Evolutionary conservation across 1,284 basidiomycete species (phyloP).

Genomic region (Boletus subluridellus): DNA sequence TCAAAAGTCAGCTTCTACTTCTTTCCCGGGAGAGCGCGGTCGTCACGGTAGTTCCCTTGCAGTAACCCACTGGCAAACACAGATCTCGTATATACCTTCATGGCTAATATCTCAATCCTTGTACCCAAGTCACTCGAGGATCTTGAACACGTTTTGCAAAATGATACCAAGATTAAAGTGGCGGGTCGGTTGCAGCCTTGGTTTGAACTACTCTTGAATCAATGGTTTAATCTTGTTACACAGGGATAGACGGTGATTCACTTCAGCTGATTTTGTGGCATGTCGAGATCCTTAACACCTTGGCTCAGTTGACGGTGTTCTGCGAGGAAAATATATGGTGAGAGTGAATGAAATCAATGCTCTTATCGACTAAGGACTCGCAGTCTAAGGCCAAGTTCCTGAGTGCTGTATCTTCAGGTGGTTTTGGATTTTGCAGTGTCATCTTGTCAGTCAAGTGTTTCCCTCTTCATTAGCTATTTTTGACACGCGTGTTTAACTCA

Average conservation of each 20-base stretch:
- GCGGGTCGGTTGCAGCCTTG: conserved; percentile 58
- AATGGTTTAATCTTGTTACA: neutral
- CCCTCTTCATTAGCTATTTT: neutral
- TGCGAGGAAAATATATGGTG: conserved; percentile 93
- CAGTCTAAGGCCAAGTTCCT: conserved; percentile 91
- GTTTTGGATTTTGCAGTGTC: conserved; percentile 91
- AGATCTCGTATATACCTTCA: conserved; percentile 5
- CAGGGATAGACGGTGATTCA: conserved; percentile 65
- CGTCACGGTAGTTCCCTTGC: neutral
- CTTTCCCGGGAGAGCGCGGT: too few species aligned
- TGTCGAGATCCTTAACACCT: conserved; percentile 6
- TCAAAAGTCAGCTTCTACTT: neutral
- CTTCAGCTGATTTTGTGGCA: conserved; percentile 4
- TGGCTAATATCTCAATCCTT: conserved; percentile 12
- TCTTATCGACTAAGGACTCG: conserved; percentile 4
- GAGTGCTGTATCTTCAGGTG: conserved; percentile 74
- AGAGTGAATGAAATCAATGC: conserved; percentile 8
- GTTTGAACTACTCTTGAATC: neutral
- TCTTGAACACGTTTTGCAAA: conserved; percentile 51
- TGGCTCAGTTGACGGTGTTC: conserved; percentile 79
- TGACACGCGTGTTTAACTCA: conserved; percentile 28
- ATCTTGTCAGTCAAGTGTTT: conserved; percentile 60
- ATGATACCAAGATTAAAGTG: conserved; percentile 88
- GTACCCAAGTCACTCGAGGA: conserved; percentile 61
- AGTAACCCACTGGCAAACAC: neutral